phyloP scores from a whole-genome alignment of 1,139 yeast species.

The Scheffersomyces illinoinensis region DNA sequence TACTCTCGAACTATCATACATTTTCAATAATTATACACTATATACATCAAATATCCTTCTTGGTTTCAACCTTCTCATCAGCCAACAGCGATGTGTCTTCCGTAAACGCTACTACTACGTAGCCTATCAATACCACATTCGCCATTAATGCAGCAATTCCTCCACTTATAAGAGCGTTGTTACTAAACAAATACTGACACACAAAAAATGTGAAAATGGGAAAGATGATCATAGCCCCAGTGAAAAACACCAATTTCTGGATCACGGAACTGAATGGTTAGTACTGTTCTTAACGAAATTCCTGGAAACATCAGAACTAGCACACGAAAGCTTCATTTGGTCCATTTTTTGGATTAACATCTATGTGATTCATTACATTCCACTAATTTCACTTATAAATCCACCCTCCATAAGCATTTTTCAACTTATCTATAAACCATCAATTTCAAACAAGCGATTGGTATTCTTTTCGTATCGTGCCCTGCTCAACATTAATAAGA shows the following conservation, averaged over 20 bases:
- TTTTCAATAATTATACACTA: background rate
- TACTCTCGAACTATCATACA: background rate
- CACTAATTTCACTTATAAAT: background rate
- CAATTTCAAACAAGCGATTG: background rate
- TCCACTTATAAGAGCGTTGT: constrained; percentile 76
- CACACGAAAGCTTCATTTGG: background rate
- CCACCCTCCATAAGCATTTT: background rate
- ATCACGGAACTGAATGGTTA: constrained; percentile 52
- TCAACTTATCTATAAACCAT: background rate
- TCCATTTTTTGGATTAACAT: background rate
- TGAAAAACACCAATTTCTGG: constrained; percentile 77
- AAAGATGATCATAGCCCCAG: constrained; percentile 81
- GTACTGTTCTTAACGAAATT: background rate
- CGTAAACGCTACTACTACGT: constrained; percentile 80
- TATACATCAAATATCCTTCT: constrained; percentile 19
- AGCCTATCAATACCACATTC: constrained; percentile 82
- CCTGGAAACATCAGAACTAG: background rate
- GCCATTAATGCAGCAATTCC: constrained; percentile 89
- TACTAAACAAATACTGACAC: constrained; percentile 50
- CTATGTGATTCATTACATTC: background rate
- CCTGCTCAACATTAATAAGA: background rate
- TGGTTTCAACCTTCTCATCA: constrained; percentile 28
- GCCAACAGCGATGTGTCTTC: constrained; percentile 60
- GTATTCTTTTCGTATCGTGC: background rate
- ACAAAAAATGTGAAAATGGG: constrained; percentile 77